Base-by-base conservation (phyloP, 1,284 basidiomycete genomes). In the Uromyces viciae-fabae region DNA sequence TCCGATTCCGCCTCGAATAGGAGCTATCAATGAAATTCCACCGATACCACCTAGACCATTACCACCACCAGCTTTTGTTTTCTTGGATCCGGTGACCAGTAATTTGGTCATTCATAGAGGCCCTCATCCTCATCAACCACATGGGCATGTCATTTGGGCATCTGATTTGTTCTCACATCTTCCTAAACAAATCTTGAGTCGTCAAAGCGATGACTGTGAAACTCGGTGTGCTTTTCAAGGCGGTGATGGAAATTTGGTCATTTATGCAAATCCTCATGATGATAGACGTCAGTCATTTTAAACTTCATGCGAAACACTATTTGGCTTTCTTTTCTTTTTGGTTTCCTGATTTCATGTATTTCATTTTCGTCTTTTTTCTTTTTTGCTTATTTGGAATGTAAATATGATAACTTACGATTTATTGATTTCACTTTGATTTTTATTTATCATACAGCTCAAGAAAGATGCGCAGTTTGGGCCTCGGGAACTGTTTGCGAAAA, bases 191-290 rank as follows among this genome's bases (percentile, higher is more conserved):
- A 60, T 81, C 28, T 14, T 36, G n/a, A 81, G 71, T 66, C 68
- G 56, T 19, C 25, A 72, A 11, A 8, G 8, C 28, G 31, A 28
- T 2, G 77, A 68, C 11, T 72, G 52, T 43, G 69, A 81, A 81
- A 81, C 69, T 54, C 58, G 58, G 1, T 73, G 69, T 52, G 56
- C 66, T 17, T 81, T 81, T 52, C 78, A 81, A 42, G 78, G 71
- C 11, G 60, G 69, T 0, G 78, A 81, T 74, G 78, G 78, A 0
- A 81, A 81, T 40, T 40, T 81, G n/a, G 78, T 81, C 0, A 74
- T 81, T 25, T 81, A 81, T 74, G 78, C 66, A 2, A 74, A 74
- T 38, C 78, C 78, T 22, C 38, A 64, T 68, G 60, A 81, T 43
- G 52, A 73, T 49, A 62, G 56, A 64, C 78, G 78, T 81, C 36